A percentile compares a stretch with the other conserved stretches of the same genome.
Conservation (phyloP, 2,329 filamentous ascomycete genomes). For the Pezicula neosporulosa region DNA sequence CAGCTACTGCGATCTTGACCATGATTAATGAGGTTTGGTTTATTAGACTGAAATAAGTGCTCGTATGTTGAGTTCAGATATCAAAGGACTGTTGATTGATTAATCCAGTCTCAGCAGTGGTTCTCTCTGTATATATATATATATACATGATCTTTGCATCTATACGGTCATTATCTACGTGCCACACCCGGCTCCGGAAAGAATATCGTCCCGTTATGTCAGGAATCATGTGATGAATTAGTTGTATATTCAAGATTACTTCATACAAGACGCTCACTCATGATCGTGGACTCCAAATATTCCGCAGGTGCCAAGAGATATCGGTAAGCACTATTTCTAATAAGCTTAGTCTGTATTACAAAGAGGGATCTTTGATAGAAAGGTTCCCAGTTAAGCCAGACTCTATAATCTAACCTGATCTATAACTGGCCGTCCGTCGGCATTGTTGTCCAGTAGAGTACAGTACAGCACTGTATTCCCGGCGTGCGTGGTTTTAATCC, state of each 20-base stretch:
- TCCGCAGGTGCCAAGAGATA: no score
- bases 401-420: background rate
- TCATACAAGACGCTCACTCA: no score
- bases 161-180: background rate
- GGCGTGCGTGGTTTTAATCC: slow-evolving; percentile 3
- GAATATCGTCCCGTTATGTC: background rate
- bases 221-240: no score
- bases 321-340: no score
- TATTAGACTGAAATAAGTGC: background rate
- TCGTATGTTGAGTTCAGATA: background rate
- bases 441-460: no score
- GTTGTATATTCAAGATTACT: no score
- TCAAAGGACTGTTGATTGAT: background rate
- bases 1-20: slow-evolving; percentile 42
- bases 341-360: background rate
- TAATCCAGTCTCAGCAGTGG: background rate
- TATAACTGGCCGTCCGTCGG: background rate
- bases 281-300: no score
- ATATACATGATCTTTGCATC: no score
- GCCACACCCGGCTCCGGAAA: background rate
- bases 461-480: no score
- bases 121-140: background rate
- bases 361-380: background rate
- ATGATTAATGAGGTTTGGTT: slow-evolving; percentile 23
- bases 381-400: background rate